A percentile compares a stretch with the other conserved stretches of the same genome.
Evolutionary conservation across 1,284 basidiomycete species (phyloP).

Genomic region (Apiotrichum gracile): DNA sequence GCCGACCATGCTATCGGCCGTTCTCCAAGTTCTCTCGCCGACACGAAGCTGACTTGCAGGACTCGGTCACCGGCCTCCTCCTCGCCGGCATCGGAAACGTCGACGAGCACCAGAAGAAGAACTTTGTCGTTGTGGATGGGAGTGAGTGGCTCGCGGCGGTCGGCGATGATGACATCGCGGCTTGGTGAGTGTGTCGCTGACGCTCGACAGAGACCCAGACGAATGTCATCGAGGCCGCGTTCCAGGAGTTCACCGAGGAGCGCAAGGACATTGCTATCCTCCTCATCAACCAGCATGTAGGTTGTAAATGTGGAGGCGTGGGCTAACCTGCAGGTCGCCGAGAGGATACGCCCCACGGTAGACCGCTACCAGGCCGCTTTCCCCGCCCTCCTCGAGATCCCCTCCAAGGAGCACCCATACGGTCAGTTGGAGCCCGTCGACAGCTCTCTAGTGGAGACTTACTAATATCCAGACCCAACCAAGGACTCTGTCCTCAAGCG

Average conservation of each 20-base stretch:
- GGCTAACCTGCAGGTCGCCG: slow-evolving; percentile 66
- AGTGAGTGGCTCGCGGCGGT: slow-evolving; percentile 57
- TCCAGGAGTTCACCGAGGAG: slow-evolving; percentile 79
- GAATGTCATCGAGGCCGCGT: slow-evolving; percentile 77
- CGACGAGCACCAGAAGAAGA: slow-evolving; percentile 83
- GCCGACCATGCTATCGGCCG: neutral
- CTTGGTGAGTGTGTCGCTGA: neutral
- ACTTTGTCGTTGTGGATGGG: slow-evolving; percentile 85
- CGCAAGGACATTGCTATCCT: slow-evolving; percentile 90
- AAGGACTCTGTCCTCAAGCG: slow-evolving; percentile 97
- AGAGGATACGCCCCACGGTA: slow-evolving; percentile 91
- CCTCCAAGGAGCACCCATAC: slow-evolving; percentile 67
- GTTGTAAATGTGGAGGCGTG: no score
- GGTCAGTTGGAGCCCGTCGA: no score
- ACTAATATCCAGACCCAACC: slow-evolving; percentile 65
- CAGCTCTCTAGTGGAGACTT: neutral
- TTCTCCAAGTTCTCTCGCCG: neutral
- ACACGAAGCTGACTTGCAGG: slow-evolving; percentile 52
- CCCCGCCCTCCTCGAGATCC: slow-evolving; percentile 94
- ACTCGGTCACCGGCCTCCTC: slow-evolving; percentile 87
- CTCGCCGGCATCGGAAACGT: slow-evolving; percentile 88
- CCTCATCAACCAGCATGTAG: slow-evolving; percentile 92
- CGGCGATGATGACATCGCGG: neutral
- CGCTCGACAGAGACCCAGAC: slow-evolving; percentile 69
- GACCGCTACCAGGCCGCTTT: slow-evolving; percentile 95